Base-by-base conservation (phyloP, 768 basidiomycete species). In the Erythrobasidium yunnanense region DNA sequence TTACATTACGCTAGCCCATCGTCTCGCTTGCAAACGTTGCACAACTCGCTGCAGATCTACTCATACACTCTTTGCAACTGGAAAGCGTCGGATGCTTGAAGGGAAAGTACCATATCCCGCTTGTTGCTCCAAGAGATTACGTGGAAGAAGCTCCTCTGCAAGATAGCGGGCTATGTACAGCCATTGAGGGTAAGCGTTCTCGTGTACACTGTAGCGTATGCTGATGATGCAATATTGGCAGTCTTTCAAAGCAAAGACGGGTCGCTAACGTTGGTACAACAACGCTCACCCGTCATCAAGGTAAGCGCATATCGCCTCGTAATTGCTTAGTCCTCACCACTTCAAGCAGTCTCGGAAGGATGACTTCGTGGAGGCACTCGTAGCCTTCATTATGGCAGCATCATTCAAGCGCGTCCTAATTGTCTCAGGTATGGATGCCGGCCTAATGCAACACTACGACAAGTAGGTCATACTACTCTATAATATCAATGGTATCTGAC, bases 1-100 rank as follows among this genome's bases (percentile, higher is more conserved):
- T 22, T 11, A 6, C 15, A 4, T 30, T 32, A 55, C 34, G 42
- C 42, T 15, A 63, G 60, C 60, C 60, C 11, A 51, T 63, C 29
- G 60, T 63, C 27, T 63, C 60, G 60, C 49, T 63, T 6, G 60
- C 46, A 32, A 63, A 63, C 32, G 60, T 63, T 30, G 29, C 47
- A 2, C 60, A 63, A 38, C 47, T 63, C 29, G 45, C 47, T 6
- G 32, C 46, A 30, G 60, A 63, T 51, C 60, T 63, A 18, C 47
- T 63, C 4, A 25, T 63, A 2, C 60, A 63, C 32, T 50, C 60
- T 6, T 32, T 63, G n/a, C n/a, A 51, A 23, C 42, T 63, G 60
- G 25, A 63, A n/a, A 30, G 46, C 25, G 60, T 63, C 18, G 60
- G 60, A 20, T 47, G 29, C 13, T 32, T 63, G 22, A 50, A 18